Conservation (phyloP, 805 yeast species). For the Teunomyces barrocoloradensis region DNA sequence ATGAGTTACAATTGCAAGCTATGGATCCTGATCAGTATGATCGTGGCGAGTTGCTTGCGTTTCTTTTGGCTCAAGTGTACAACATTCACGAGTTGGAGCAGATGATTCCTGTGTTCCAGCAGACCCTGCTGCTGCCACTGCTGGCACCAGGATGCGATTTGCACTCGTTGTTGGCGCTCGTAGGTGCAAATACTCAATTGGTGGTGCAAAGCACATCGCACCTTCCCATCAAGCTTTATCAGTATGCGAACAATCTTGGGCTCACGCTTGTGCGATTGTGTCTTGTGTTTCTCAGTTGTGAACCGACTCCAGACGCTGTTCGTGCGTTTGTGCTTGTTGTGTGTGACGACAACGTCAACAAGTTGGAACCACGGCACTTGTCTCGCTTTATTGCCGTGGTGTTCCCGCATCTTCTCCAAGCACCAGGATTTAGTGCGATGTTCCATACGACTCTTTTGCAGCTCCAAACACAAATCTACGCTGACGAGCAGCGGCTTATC, state of each 20-base stretch:
- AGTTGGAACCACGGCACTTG: conserved; percentile 12
- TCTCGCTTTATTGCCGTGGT: conserved; percentile 16
- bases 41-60: conserved; percentile 6
- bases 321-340: conserved; percentile 14
- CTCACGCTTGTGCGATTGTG: conserved; percentile 15
- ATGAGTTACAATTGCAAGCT: conserved; percentile 3
- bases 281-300: conserved; percentile 15
- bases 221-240: conserved; percentile 20
- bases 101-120: background rate
- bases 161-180: background rate
- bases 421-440: background rate
- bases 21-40: background rate
- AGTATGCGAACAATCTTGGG: conserved; percentile 15
- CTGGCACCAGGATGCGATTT: background rate
- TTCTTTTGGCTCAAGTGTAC: conserved; percentile 7
- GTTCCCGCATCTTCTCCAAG: conserved; percentile 8
- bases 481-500: conserved; percentile 1
- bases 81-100: conserved; percentile 5
- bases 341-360: conserved; percentile 29
- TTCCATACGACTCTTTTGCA: background rate
- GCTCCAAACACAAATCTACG: conserved; percentile 9
- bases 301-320: background rate
- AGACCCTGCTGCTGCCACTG: background rate
- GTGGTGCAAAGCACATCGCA: background rate
- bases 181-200: background rate